Base-by-base conservation (phyloP, 2,329 filamentous ascomycete species). In the Colletotrichum salicis region DNA sequence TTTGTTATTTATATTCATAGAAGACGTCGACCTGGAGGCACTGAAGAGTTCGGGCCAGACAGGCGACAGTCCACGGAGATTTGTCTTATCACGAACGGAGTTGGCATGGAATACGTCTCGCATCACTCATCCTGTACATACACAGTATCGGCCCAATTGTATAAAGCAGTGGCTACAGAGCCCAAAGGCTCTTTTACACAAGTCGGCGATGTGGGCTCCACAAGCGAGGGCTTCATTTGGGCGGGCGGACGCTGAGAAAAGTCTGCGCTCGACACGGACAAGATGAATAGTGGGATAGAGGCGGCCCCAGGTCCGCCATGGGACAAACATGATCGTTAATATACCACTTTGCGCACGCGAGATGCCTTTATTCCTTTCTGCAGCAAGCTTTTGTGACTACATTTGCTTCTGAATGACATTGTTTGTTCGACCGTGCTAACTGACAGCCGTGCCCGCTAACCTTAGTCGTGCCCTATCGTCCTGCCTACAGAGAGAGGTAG, bases 21-120 rank as follows among this genome's bases (percentile, higher is more conserved):
- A 69, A 48, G 59, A 59, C 48, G 55, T 64, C 29, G 59, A 31
- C 60, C 52, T 63, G 33, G 12, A 24, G 70, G 70, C 19, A 70
- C 70, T 66, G 70, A 72, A 72, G 70, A 69, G 70, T 72, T 72
- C 48, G 70, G 70, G 65, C 60, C 55, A 31, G 7, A 22, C 60
- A 56, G 41, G 59, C 7, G 7, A 51, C 55, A 60, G 52, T 29
- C 55, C 33, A 51, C 58, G 35, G 66, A 45, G 37, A 60, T 41
- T 19, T 37, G 12, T 54, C 55, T 48, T 48, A 48, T 64, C 24
- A 69, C 56, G 29, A 33, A 33, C 29, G 60, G 66, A 70, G 70
- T 70, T 64, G 35, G 33, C 35, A 45, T 48, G 59, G 66, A 37
- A 51, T 19, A 33, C 31, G 35, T 45, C 41, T 48, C 22, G 15